Base-by-base conservation (phyloP, 2,329 filamentous ascomycete species). In the Cladosporium velox region DNA sequence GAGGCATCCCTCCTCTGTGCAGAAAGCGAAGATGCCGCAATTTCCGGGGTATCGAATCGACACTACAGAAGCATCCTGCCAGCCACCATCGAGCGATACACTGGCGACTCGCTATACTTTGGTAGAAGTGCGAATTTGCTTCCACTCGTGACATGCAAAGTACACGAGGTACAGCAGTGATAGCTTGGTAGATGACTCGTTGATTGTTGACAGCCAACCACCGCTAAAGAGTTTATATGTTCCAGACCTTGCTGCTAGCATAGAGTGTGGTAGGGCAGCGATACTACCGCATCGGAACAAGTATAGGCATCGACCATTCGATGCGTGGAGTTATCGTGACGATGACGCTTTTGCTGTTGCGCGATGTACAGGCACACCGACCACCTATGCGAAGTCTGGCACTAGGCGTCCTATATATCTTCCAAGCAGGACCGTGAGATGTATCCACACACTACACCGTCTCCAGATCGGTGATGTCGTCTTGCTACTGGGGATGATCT, bases 141-240 rank as follows among this genome's bases (percentile, higher is more conserved):
- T 32, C 12, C 52, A 34, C 52, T 30, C 52, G 52, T 55, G 52
- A 55, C 52, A 14, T 32, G 52, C 52, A 55, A 55, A 55, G 52
- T 55, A 47, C 41, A 47, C 21, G 41, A 47, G 41, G 41, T 24
- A 47, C 41, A 24, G 41, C 2, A 47, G 41, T 12, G 41, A 24
- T 47, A 47, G 41, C 10, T 47, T 24, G 41, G n/a, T 47, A 12
- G n/a, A 47, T 47, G 41, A 47, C 41, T 47, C 41, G 41, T 47
- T 18, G 41, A 21, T 47, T 44, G 11, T 47, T 44, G 41, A 47
- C 41, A 47, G 41, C 41, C 8, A 47, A 47, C n/a, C 41, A 47
- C 41, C 41, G 41, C 41, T 24, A 24, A 11, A 47, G 41, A 47
- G 7, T 24, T 4, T 21, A 11, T 47, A 11, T n/a, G n/a, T 21